phyloP scores from a whole-genome alignment of 495 filamentous ascomycete genomes.

The Chaetomium cochliodes region DNA sequence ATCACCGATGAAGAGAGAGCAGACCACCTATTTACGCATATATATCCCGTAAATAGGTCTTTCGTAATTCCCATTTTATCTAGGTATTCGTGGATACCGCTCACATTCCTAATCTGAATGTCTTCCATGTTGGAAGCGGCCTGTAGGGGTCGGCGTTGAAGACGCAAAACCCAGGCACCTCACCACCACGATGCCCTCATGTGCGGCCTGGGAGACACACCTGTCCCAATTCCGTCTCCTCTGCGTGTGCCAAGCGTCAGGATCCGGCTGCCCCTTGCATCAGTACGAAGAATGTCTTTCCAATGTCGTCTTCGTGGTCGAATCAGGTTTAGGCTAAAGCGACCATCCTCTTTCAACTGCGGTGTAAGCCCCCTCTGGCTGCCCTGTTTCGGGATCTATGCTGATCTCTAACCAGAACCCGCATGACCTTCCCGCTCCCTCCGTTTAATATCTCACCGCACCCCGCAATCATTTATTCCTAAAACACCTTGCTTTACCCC shows the following conservation, averaged over 20 bases:
- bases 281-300: not conserved
- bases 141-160: too few species aligned
- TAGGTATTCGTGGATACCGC: too few species aligned
- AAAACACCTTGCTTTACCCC: constrained; percentile 29
- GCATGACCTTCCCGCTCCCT: constrained; percentile 15
- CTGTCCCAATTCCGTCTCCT: not conserved
- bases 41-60: too few species aligned
- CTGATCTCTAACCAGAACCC: constrained; percentile 21
- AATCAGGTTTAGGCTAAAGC: constrained; percentile 21
- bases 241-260: not conserved
- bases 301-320: not conserved
- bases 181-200: too few species aligned
- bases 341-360: not conserved
- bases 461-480: constrained; percentile 30
- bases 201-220: too few species aligned
- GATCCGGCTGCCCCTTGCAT: not conserved
- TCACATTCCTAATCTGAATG: too few species aligned
- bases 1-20: too few species aligned
- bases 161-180: too few species aligned
- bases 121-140: too few species aligned
- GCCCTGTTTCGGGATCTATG: constrained; percentile 19
- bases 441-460: constrained; percentile 27
- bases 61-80: too few species aligned
- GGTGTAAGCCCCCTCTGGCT: constrained; percentile 13
- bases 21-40: too few species aligned